Base-by-base conservation (phyloP, 495 filamentous ascomycete species). In the Saxophila tyrrhenica region DNA sequence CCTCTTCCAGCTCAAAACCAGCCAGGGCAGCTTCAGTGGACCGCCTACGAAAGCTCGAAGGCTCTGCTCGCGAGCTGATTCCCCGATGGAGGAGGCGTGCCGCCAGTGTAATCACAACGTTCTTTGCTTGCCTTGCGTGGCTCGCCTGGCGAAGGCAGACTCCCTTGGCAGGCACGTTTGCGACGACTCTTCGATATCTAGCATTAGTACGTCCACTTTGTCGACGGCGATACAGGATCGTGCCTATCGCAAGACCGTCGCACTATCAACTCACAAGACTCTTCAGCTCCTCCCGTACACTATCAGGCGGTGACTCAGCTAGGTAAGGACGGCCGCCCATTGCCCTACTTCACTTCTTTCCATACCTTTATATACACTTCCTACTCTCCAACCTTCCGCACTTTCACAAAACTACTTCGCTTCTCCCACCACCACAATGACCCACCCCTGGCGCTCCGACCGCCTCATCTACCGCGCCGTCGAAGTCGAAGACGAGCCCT, bases 381-480 rank as follows among this genome's bases (percentile, higher is more conserved):
- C 13, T 35, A 5, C 7, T 35, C 13, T 35, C 13, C 5, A 35
- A 13, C 29, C 13, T 13, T 35, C 29, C 13, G 7, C 29, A 35
- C 13, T n/a, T 44, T 8, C 41, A 44, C 7, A 21, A 44, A 44
- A 9, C 35, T 9, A 9, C 35, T 39, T 39, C 8, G 35, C 16
- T 39, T 39, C 35, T 39, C 35, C 19, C 41, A 21, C 41, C 41
- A 7, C 41, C 3, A 17, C 3, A 3, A 44, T n/a, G 19, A 9
- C 41, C 7, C 3, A 44, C 29, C 25, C 50, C 2, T 52, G 29
- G 32, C 61, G 47, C 25, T 69, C 66, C 13, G 48, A 61, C 22
- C 63, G 68, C 25, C 65, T 73, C 9, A 35, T 69, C 20, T 71
- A 70, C 57, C 65, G 65, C 21, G 64, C 69, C 19, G 54, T 69